Base-by-base conservation (phyloP, 768 basidiomycete genomes). In the Lactarius hatsudake region DNA sequence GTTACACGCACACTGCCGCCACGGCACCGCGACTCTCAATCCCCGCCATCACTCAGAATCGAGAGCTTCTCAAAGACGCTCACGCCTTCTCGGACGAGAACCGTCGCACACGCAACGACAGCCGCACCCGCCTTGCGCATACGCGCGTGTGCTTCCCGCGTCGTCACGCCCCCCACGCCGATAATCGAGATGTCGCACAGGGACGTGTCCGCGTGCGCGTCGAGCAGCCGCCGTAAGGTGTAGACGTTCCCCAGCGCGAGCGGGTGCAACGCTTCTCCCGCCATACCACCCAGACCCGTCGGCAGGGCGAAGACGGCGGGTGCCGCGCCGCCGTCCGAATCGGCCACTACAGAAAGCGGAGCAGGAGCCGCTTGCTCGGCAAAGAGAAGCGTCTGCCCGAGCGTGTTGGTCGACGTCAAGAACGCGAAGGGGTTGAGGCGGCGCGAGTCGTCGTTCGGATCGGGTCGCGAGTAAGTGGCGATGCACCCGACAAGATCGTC, bases 161-260 rank as follows among this genome's bases (percentile, higher is more conserved):
- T 83, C 2, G 84, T 87, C 20, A 93, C 91, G 6, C 93, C 93
- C 1, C 94, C 93, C n/a, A 89, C 88, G 2, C 93, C 94, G 56
- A 95, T 83, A 63, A 94, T 79, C 59, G 79, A 78, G 63, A 93
- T 83, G 2, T 78, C 72, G 34, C 74, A 75, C 45, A 92, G 71
- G 0, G 79, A 79, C 23, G 51, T 26, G 51, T 53, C 51, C 23
- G 51, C 13, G 3, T 75, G 74, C 42, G 77, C 74, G 20, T 75
- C 74, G 59, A 93, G 77, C 54, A 92, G 74, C 48, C 76, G 76
- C 17, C 81, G 74, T 73, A 94, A 88, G 20, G 83, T 80, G 71
- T 81, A 81, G 36, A 91, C 92, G 73, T 89, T 94, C 67, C 93
- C 93, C 34, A 96, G 80, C 26, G 94, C 83, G 13, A 94, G 75